Base-by-base conservation (phyloP, 805 yeast genomes). In the Candida cerambycidarum region DNA sequence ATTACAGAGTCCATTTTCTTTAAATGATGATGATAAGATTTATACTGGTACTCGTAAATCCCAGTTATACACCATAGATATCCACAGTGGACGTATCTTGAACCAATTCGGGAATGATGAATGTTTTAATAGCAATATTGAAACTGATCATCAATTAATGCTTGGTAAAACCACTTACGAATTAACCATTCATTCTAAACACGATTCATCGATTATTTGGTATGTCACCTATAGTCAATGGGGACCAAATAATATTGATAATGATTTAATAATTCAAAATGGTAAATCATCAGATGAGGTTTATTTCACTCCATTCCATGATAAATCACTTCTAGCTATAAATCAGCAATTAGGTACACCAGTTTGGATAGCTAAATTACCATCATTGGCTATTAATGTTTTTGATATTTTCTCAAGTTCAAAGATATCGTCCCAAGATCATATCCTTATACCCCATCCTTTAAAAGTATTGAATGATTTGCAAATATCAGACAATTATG, bases 171-270 rank as follows among this genome's bases (percentile, higher is more conserved):
- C 90, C 0, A 80, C 81, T 0, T 86, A 82, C 56, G 85, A 83
- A 50, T 67, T 86, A 32, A 70, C 80, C 0, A 92, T 93, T n/a
- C 84, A 89, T 57, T 82, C 93, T 2, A 79, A 76, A 52, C 75
- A 79, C 46, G 79, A 80, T 46, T 66, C 83, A 0, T 59, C 58
- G 42, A 52, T 65, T 2, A 77, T 82, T 1, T 90, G 97, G 93
- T 86, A 89, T 55, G 86, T 93, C 13, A 82, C 90, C 0, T 89
- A 85, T 57, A 75, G 95, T 1, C 75, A 83, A 28, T 93, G 97
- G 97, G 95, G 93, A 8, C 95, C 96, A 34, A 92, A 92, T 60
- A 82, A 87, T 50, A 68, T 89, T 40, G 96, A 92, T 60, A 67
- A 65, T 32, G 83, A 79, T 51, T 63, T 79, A 38, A 63, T 73